Evolutionary conservation across 2,329 filamentous ascomycete species (phyloP).

Genomic region (Alternaria solani): DNA sequence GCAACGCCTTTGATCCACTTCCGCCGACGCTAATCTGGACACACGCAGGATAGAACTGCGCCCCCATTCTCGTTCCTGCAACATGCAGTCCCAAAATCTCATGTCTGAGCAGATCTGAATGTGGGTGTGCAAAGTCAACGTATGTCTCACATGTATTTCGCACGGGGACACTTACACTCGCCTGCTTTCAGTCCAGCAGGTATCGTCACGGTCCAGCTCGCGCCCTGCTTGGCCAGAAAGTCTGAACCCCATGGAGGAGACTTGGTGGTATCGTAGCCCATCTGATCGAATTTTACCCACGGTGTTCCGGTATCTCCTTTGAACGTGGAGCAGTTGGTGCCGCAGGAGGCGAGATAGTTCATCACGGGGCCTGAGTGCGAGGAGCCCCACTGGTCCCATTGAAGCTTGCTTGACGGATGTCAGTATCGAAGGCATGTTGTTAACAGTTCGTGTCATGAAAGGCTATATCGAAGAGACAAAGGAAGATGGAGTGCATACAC

Average conservation of each 20-base stretch:
- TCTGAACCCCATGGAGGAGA: conserved; percentile 49
- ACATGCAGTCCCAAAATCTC: conserved; percentile 23
- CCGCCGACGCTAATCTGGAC: conserved; percentile 27
- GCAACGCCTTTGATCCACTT: conserved; percentile 18
- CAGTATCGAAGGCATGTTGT: background rate
- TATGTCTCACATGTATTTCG: no score
- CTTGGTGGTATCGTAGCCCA: conserved; percentile 41
- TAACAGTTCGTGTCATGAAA: background rate
- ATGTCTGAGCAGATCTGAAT: conserved; percentile 26
- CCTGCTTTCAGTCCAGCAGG: conserved; percentile 39
- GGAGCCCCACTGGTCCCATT: conserved; percentile 47
- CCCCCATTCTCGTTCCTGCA: conserved; percentile 22
- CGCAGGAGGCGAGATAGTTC: conserved; percentile 51
- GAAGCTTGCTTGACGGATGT: conserved; percentile 28
- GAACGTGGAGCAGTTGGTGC: conserved; percentile 42
- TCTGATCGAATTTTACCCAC: conserved; percentile 53
- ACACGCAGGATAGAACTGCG: conserved; percentile 31
- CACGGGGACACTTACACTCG: conserved; percentile 19
- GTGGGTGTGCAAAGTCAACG: no score
- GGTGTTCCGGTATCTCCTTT: conserved; percentile 45
- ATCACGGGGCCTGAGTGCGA: conserved; percentile 48
- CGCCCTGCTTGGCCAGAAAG: conserved; percentile 45
- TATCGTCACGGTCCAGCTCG: conserved; percentile 43
- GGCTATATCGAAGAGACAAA: background rate
- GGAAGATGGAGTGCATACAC: conserved; percentile 21